Conservation (phyloP, 306 rosid species). For the Prunus armeniaca region DNA sequence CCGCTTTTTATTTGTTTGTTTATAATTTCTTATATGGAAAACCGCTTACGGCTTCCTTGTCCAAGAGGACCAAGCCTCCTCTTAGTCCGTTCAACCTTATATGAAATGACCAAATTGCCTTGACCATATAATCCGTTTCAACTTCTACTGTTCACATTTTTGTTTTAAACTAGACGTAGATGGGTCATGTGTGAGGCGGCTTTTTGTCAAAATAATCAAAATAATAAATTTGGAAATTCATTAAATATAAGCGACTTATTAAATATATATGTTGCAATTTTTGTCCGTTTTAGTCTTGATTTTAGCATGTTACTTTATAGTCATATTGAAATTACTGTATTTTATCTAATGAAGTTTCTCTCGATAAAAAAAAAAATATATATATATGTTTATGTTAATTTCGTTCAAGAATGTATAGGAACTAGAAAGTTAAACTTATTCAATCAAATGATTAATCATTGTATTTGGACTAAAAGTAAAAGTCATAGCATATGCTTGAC, state of each 20-base stretch:
- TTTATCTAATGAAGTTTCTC: no score
- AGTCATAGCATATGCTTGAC: not conserved
- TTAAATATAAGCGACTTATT: not conserved
- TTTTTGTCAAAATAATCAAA: not conserved
- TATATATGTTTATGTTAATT: not conserved
- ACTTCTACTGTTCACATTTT: not conserved
- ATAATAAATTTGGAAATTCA: not conserved
- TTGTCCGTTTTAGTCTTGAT: no score
- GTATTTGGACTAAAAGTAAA: not conserved
- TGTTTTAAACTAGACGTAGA: not conserved
- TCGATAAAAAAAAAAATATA: no score
- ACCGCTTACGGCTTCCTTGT: conserved; percentile 3
- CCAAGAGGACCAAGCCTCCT: not conserved
- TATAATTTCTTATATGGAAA: not conserved
- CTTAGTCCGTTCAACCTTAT: not conserved
- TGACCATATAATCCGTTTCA: not conserved
- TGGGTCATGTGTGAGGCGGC: not conserved
- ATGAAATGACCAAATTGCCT: not conserved
- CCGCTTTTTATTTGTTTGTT: not conserved
- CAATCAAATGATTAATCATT: not conserved
- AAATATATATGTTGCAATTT: no score
- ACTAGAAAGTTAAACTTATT: not conserved
- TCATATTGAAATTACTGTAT: no score
- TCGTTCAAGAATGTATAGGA: not conserved
- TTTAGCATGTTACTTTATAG: no score